Conservation (phyloP, 177 flowering plant genomes). For the Tripterygium wilfordii region DNA sequence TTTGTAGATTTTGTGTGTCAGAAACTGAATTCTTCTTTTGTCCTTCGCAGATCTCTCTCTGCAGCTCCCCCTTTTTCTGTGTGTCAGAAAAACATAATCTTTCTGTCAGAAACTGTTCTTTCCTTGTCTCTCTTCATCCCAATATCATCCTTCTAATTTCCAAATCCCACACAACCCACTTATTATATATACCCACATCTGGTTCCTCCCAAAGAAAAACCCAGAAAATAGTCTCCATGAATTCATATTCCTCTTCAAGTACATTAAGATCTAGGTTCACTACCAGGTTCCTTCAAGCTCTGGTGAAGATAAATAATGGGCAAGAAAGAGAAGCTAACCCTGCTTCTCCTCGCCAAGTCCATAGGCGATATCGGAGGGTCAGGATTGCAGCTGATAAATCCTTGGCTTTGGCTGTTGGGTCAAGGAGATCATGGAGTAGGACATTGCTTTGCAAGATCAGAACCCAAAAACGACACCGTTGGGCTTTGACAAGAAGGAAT, state of each 20-base stretch:
- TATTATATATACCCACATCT: background rate
- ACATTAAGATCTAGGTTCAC: constrained; percentile 7
- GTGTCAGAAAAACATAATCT: background rate
- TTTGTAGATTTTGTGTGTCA: too few species aligned
- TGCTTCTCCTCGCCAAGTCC: background rate
- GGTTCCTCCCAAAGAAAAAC: too few species aligned
- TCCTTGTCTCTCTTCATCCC: background rate
- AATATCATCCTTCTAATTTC: background rate
- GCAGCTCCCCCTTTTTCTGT: background rate
- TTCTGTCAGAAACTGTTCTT: constrained; percentile 5
- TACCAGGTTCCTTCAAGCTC: constrained; percentile 5
- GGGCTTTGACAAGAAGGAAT: background rate
- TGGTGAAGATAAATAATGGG: constrained; percentile 6
- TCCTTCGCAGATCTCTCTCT: background rate
- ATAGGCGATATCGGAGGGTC: constrained; percentile 8
- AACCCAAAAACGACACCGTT: background rate
- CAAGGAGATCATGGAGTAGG: constrained; percentile 23
- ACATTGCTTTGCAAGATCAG: constrained; percentile 17
- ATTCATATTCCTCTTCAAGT: background rate
- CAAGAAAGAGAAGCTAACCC: background rate
- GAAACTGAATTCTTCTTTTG: background rate
- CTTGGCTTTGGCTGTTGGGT: constrained; percentile 25
- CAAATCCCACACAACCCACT: constrained; percentile 3
- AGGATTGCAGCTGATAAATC: constrained; percentile 27
- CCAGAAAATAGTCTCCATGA: too few species aligned